Evolutionary conservation across 306 rosid species (phyloP), one percentile per base, ranked within the genome.

Genomic region (Datisca glomerata): DNA sequence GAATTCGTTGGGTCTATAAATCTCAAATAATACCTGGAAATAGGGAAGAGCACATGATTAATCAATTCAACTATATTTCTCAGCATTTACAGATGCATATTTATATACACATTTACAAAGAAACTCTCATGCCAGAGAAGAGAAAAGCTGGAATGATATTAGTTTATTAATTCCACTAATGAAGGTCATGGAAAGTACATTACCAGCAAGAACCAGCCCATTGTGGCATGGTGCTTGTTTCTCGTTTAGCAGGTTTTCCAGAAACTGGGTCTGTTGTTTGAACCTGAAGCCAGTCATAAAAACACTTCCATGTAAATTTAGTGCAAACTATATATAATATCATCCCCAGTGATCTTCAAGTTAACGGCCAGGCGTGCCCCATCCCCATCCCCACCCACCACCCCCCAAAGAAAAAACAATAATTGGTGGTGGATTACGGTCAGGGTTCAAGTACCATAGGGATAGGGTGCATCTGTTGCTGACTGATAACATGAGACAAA

Each of bases 201-300:
- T 68, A 89, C 97, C 97, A 89, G 76, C 97, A 89, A 50, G 97
- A 89, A 65, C 97, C 97, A 57, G 97, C 97, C 97, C 97, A 83
- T 44, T 89, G 97, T 7, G 97, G 97, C 97, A 83, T 89, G 48
- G 97, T 83, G 64, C 71, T 89, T 56, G 95, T 77, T 65, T 89
- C 97, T 59, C 95, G 76, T 41, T 64, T 74, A 47, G 93, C 93
- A 35, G 86, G 75, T 63, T 77, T 83, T 70, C 91, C 93, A 29
- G 97, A 72, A 49, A 66, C 43, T 45, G 68, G 63, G 69, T 89
- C 93, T 21, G 56, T 61, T 17, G 95, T 70, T 43, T 55, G 69
- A 43, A 70, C 77, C 97, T 83, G 66, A 55, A 66, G 42, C 20
- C 27, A 57, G 29, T 17, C 24, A 5, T 33, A 32, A 54, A 49